Evolutionary conservation across 495 filamentous ascomycete species (phyloP), one percentile per base, ranked within the genome.

Genomic region (Tuber umbilicatum): DNA sequence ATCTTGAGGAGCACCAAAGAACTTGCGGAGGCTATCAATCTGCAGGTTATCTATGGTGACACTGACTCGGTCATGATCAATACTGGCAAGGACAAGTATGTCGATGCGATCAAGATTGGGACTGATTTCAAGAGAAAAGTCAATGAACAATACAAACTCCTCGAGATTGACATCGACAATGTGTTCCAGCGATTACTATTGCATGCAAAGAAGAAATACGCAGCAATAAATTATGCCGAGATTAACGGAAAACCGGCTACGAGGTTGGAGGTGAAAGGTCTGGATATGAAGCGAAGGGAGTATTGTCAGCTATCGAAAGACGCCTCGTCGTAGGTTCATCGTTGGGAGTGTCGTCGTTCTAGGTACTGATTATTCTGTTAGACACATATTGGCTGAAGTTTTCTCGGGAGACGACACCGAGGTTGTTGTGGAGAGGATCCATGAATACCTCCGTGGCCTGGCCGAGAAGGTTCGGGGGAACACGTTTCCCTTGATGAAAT

Each of bases 41-140:
- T 99, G 69, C 90, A 92, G 76, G 95, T 99, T 83, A 97, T 99
- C 74, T 99, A 99, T 82, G 95, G 95, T 84, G 95, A 99, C 85
- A 99, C 95, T 37, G 95, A 99, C 83, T 99, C 95, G 37, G 95
- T 99, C 84, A 99, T 99, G 95, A 97, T 99, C 84, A 98, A 99
- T 80, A 97, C 95, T 69, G 97, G 97, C 83, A 92, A 93, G 70
- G 92, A 97, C 82, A 97, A 92, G 73, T 92, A 98, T 41, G 90
- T 91, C 41, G 94, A 82, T 17, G 81, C 81, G 2, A 71, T 82
- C 42, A 82, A 80, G 69, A 82, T 82, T 23, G 81, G 81, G n/a
- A 89, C 89, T 73, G 90, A 93, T 70, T 92, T 93, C 84, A 92
- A 92, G 84, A 87, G 86, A 76, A 86, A 87, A 21, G 91, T 99